These are phyloP conservation scores for Sordaria brevicollis DNA, from an alignment of 495 filamentous ascomycete species.

Conservation along the genomic window DNA sequence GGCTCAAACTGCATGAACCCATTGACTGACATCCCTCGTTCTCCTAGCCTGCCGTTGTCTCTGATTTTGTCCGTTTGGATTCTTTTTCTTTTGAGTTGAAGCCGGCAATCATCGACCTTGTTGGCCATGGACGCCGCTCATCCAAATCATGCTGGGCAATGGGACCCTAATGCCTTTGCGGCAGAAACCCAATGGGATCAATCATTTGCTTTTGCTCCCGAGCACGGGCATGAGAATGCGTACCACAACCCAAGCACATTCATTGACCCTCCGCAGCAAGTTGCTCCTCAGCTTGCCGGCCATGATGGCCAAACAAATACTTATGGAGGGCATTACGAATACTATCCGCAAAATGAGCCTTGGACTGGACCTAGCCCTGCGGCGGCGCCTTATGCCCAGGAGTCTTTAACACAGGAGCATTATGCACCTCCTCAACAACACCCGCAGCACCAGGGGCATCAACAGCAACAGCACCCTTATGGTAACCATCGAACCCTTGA, in stretches of 20 bases:
- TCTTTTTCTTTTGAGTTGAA: neutral
- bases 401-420: neutral
- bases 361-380: constrained; percentile 11
- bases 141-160: constrained; percentile 9
- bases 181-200: constrained; percentile 13
- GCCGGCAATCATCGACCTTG: neutral
- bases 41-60: neutral
- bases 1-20: neutral
- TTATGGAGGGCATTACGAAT: constrained; percentile 11
- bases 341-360: constrained; percentile 7
- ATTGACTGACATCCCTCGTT: neutral
- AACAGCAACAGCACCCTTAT: constrained; percentile 8
- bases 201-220: constrained; percentile 13
- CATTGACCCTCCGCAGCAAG: constrained; percentile 3
- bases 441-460: constrained; percentile 6
- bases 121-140: constrained; percentile 17
- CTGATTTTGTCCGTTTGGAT: neutral
- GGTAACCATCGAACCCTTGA: constrained; percentile 8
- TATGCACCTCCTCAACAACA: neutral
- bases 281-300: constrained; percentile 14
- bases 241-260: constrained; percentile 15
- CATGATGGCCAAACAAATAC: constrained; percentile 6
- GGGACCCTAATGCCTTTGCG: constrained; percentile 14
- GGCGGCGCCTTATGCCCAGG: constrained; percentile 10
- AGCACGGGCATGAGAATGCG: constrained; percentile 5